Evolutionary conservation across 805 yeast genomes (phyloP), one percentile per base, ranked within the genome.

Genomic region (Saccharomycopsis babjevae): DNA sequence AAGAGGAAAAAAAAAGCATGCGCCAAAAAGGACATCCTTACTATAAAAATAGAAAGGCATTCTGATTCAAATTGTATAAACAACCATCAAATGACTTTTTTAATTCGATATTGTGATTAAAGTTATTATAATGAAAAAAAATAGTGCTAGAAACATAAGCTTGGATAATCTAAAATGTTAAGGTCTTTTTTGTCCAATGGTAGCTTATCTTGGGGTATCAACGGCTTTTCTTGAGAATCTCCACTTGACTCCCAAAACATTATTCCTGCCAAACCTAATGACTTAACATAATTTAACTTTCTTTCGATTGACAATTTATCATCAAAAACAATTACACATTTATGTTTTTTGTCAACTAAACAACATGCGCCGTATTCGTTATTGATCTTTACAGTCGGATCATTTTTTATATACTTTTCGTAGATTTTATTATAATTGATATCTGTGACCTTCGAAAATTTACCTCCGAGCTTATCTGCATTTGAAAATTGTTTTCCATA

Each of bases 181-280:
- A 46, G 32, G 22, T 46, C 32, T 20, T 10, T 18, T 16, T 22
- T 46, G 16, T 46, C 25, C 52, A 46, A 46, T 22, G 32, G 32
- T 25, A 46, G n/a, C 32, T 46, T 20, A 7, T 46, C 32, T 22
- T 46, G 52, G 5, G 52, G 2, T 46, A 46, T 22, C n/a, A 46
- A 46, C 7, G 52, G 22, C n/a, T 10, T 11, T n/a, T 46, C 39
- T 56, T 72, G 68, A 1, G 72, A 67, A 68, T 90, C 96, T 1
- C 96, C 97, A 61, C 85, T 79, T 0, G 96, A 85, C 67, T 93
- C 97, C 98, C 98, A 93, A 86, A 89, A 92, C 83, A 94, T 85
- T 0, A 88, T 96, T 0, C 99, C 98, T 0, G 86, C 96, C 10
- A 91, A 73, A 70, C 22, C 71, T 66, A 46, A 65, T 66, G 7